These are phyloP conservation scores for Pseudogymnoascus sp. DNA, from an alignment of 2,329 filamentous ascomycete genomes.

Conservation along the genomic window DNA sequence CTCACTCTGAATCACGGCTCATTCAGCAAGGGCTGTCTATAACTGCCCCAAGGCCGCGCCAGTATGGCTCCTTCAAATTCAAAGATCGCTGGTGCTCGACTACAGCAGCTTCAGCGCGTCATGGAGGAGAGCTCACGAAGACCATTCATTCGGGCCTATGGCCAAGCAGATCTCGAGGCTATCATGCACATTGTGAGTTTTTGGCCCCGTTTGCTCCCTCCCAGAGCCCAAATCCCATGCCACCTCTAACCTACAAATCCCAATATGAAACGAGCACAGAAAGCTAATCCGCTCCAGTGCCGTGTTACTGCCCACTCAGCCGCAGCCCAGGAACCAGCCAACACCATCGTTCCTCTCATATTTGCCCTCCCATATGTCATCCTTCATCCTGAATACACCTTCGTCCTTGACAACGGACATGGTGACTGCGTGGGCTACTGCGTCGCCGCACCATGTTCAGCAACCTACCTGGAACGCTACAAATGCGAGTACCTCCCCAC, in stretches of 20 bases:
- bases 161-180: background rate
- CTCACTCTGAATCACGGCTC: conserved; percentile 5
- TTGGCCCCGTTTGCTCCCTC: background rate
- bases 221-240: background rate
- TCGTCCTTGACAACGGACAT: conserved; percentile 1
- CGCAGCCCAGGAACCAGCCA: conserved; percentile 1
- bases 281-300: background rate
- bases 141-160: conserved; percentile 5
- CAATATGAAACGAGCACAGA: background rate
- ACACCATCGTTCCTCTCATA: conserved; percentile 8
- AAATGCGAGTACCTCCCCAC: conserved; percentile 5
- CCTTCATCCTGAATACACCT: conserved; percentile 1
- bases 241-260: background rate
- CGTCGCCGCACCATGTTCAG: background rate
- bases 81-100: conserved; percentile 2
- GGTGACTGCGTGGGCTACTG: background rate
- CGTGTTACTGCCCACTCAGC: conserved; percentile 4
- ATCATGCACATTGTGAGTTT: conserved; percentile 8
- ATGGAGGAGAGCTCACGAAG: conserved; percentile 2
- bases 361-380: conserved; percentile 7
- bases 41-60: conserved; percentile 8
- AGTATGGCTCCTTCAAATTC: conserved; percentile 6
- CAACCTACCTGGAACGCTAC: background rate
- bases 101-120: background rate
- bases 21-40: conserved; percentile 2